Percentiles rank a stretch among this genome's conserved stretches.
These are phyloP conservation scores for Scedosporium dehoogii DNA, from an alignment of 2,329 filamentous ascomycete species.

Conservation along the genomic window DNA sequence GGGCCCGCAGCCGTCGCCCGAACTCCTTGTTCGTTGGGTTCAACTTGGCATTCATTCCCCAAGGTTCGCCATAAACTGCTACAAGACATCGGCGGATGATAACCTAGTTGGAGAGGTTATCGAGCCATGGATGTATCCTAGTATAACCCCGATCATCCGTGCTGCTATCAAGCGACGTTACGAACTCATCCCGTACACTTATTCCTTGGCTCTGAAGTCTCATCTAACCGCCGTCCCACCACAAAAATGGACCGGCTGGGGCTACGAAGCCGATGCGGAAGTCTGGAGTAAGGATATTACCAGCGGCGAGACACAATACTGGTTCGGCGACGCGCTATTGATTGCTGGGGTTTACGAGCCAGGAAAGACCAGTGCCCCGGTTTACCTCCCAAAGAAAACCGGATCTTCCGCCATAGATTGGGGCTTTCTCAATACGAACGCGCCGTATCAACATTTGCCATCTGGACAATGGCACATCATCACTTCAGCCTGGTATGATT, in stretches of 20 bases:
- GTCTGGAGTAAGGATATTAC: slow-evolving; percentile 54
- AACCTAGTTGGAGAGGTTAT: slow-evolving; percentile 63
- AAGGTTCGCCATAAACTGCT: slow-evolving; percentile 69
- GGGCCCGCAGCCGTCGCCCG: slow-evolving; percentile 60
- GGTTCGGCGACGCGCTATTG: slow-evolving; percentile 58
- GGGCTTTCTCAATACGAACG: neutral
- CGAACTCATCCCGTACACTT: slow-evolving; percentile 62
- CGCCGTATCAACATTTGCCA: neutral
- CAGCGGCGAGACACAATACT: slow-evolving; percentile 61
- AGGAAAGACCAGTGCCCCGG: slow-evolving; percentile 37
- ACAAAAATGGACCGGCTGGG: slow-evolving; percentile 66
- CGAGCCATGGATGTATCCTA: slow-evolving; percentile 69
- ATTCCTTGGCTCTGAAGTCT: slow-evolving; percentile 52
- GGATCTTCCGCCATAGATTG: neutral
- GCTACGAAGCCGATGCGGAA: slow-evolving; percentile 55
- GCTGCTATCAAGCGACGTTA: slow-evolving; percentile 61
- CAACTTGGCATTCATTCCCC: slow-evolving; percentile 61
- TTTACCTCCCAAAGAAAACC: slow-evolving; percentile 47
- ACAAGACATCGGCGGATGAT: slow-evolving; percentile 59
- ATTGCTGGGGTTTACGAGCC: slow-evolving; percentile 59
- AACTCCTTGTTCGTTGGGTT: slow-evolving; percentile 63
- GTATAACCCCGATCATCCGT: slow-evolving; percentile 52
- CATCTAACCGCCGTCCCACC: slow-evolving; percentile 52
- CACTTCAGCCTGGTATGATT: neutral
- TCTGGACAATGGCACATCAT: neutral